A percentile compares a stretch with the other conserved stretches of the same genome.
phyloP scores from a whole-genome alignment of 2,329 filamentous ascomycete genomes.

The Pseudogymnoascus sp. region DNA sequence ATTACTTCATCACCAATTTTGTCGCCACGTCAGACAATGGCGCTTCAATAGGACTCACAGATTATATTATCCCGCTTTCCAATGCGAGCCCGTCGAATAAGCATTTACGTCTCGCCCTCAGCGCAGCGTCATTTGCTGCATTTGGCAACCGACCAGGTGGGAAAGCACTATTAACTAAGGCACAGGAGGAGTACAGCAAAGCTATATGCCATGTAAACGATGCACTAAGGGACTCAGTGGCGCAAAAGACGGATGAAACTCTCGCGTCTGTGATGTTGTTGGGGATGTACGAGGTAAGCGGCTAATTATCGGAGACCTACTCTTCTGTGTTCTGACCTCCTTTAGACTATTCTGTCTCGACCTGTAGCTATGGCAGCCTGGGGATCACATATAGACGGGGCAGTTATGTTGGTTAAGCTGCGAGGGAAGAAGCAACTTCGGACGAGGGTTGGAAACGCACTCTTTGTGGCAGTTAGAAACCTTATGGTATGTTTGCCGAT shows the following conservation, averaged over 20 bases:
- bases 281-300: conserved; percentile 48
- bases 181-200: conserved; percentile 46
- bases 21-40: conserved; percentile 45
- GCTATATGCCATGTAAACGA: conserved; percentile 45
- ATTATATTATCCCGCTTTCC: conserved; percentile 50
- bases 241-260: conserved; percentile 47
- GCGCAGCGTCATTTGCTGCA: conserved; percentile 50
- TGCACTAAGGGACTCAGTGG: conserved; percentile 43
- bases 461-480: conserved; percentile 52
- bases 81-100: conserved; percentile 35
- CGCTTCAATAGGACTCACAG: conserved; percentile 47
- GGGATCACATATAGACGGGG: conserved; percentile 57
- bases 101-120: conserved; percentile 49
- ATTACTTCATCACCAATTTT: conserved; percentile 54
- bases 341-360: conserved; percentile 40
- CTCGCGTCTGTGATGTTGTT: conserved; percentile 52
- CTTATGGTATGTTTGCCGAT: conserved; percentile 42
- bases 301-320: neutral
- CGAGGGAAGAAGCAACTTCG: conserved; percentile 47
- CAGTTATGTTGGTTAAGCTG: conserved; percentile 51
- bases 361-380: conserved; percentile 48
- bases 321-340: conserved; percentile 11
- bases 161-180: conserved; percentile 30
- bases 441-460: conserved; percentile 43
- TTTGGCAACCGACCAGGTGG: conserved; percentile 43